Evolutionary conservation across 176 grass and related monocot species (phyloP).

Genomic region (Chloris gayana): DNA sequence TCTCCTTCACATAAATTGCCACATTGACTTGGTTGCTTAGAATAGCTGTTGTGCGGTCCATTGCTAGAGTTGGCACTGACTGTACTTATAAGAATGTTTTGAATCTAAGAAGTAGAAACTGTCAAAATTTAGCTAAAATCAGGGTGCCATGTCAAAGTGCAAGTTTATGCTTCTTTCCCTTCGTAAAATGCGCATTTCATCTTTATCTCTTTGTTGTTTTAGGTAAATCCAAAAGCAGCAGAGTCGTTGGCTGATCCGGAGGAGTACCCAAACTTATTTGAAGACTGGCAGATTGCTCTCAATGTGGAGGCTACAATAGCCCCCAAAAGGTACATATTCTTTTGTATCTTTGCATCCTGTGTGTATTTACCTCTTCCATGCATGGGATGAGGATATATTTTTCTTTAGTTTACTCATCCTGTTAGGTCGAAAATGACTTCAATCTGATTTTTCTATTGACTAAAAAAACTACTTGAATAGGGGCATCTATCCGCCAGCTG

Average conservation of each 20-base stretch:
- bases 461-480: slow-evolving; percentile 41
- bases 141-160: slow-evolving; percentile 4
- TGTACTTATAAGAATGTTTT: slow-evolving; percentile 29
- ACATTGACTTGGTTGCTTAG: not conserved
- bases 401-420: slow-evolving; percentile 13
- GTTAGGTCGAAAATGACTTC: not conserved
- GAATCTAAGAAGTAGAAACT: not conserved
- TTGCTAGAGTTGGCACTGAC: not conserved
- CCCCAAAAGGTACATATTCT: slow-evolving; percentile 54
- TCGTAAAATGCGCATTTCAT: not conserved
- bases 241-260: slow-evolving; percentile 92
- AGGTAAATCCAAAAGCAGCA: slow-evolving; percentile 93
- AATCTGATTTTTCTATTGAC: not conserved
- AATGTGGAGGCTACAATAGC: slow-evolving; percentile 70
- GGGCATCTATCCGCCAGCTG: slow-evolving; percentile 75
- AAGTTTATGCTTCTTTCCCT: slow-evolving; percentile 8
- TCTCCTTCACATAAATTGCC: slow-evolving; percentile 3
- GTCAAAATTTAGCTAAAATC: not conserved
- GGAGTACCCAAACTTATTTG: slow-evolving; percentile 90
- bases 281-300: slow-evolving; percentile 97
- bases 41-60: not conserved
- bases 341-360: slow-evolving; percentile 23
- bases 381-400: not conserved
- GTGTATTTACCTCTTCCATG: not conserved
- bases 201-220: slow-evolving; percentile 12